These are phyloP conservation scores for Chondrus crispus DNA, from an alignment of 23 red algal genomes.

Conservation along the genomic window DNA sequence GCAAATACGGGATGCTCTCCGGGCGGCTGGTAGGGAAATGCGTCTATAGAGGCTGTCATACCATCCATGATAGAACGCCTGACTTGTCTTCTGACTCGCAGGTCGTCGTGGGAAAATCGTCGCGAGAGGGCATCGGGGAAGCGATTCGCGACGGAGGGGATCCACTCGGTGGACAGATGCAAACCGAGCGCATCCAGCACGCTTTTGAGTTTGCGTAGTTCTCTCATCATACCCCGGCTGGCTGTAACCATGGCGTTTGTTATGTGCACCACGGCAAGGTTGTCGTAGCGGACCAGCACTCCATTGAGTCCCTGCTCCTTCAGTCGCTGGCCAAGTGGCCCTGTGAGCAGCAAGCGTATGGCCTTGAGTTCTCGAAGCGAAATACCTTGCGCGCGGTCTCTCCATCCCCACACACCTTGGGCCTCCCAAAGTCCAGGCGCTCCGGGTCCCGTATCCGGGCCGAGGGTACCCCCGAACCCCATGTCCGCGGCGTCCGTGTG, in stretches of 20 bases:
- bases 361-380: too few relatives aligned
- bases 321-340: too few relatives aligned
- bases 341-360: too few relatives aligned
- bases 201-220: not conserved
- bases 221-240: not conserved
- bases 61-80: constrained; percentile 23
- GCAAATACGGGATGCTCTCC: constrained; percentile 9
- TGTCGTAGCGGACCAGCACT: not conserved
- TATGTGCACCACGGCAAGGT: not conserved
- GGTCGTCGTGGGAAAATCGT: constrained; percentile 26
- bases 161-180: not conserved
- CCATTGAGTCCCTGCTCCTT: too few relatives aligned
- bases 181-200: not conserved
- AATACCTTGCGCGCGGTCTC: too few relatives aligned
- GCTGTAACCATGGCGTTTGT: constrained; percentile 9
- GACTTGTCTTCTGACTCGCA: not conserved
- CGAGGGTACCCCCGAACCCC: too few relatives aligned
- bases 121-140: constrained; percentile 18
- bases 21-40: not conserved
- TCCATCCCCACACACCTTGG: too few relatives aligned
- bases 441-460: too few relatives aligned
- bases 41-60: not conserved
- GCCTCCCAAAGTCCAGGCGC: too few relatives aligned
- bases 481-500: too few relatives aligned
- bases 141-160: not conserved